Percentiles rank a stretch among this genome's conserved stretches.
Evolutionary conservation across 805 yeast genomes (phyloP).

Genomic region (Metschnikowia bowlesiae): DNA sequence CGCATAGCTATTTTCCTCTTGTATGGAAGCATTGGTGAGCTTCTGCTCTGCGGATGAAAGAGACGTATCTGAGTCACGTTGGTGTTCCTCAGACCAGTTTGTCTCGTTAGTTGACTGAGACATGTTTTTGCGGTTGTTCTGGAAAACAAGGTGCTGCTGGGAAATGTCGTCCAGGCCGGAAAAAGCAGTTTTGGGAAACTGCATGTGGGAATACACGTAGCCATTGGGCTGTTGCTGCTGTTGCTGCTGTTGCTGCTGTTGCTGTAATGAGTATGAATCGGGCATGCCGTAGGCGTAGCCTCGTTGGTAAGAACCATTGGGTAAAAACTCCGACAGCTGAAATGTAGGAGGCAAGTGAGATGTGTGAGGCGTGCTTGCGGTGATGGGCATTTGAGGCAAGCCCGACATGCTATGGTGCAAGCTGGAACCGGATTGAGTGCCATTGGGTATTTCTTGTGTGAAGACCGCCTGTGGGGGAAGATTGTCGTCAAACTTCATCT

Average conservation of each 20-base stretch:
- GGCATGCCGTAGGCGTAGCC: slow-evolving; percentile 1
- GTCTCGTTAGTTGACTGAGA: slow-evolving; percentile 43
- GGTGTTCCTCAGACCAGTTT: slow-evolving; percentile 39
- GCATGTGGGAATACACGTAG: not conserved
- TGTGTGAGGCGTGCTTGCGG: slow-evolving; percentile 4
- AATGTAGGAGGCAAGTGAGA: slow-evolving; percentile 21
- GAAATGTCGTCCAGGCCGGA: slow-evolving; percentile 9
- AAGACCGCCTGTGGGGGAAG: slow-evolving; percentile 19
- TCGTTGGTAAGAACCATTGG: not conserved
- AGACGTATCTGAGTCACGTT: slow-evolving; percentile 40
- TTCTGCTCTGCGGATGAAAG: slow-evolving; percentile 17
- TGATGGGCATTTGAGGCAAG: slow-evolving; percentile 5
- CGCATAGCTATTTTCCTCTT: slow-evolving; percentile 42
- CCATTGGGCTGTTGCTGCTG: not conserved
- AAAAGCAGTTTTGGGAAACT: not conserved
- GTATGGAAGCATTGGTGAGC: slow-evolving; percentile 31
- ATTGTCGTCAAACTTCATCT: slow-evolving; percentile 23
- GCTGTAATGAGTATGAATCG: not conserved
- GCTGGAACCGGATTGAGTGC: slow-evolving; percentile 3
- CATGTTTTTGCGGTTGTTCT: slow-evolving; percentile 9
- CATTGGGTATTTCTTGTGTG: slow-evolving; percentile 15
- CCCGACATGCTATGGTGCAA: slow-evolving; percentile 3
- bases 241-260: not conserved
- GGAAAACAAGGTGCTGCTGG: slow-evolving; percentile 14
- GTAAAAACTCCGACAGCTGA: slow-evolving; percentile 21